A percentile compares a stretch with the other conserved stretches of the same genome.
These are phyloP conservation scores for Chrysoporthe puriensis DNA, from an alignment of 2,329 filamentous ascomycete genomes.

Conservation along the genomic window DNA sequence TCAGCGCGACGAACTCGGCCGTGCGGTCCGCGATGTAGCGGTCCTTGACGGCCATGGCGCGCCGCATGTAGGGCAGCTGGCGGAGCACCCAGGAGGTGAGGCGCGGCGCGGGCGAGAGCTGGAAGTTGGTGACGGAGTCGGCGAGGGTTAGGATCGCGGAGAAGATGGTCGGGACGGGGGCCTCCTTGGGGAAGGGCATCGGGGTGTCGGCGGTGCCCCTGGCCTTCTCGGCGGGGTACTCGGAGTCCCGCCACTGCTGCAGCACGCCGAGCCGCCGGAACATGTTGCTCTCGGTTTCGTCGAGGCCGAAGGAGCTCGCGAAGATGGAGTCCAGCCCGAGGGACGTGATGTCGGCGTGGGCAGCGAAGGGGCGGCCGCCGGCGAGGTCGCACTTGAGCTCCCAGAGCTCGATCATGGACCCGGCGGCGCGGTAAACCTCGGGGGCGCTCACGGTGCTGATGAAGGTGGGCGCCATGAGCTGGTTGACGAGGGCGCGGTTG, in stretches of 20 bases:
- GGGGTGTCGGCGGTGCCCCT: conserved; percentile 28
- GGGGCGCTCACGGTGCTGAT: conserved; percentile 13
- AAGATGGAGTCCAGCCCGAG: conserved; percentile 28
- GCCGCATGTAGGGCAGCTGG: conserved; percentile 36
- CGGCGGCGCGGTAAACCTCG: conserved; percentile 21
- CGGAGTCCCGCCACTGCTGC: conserved; percentile 20
- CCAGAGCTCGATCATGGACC: conserved; percentile 31
- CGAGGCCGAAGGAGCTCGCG: conserved; percentile 37
- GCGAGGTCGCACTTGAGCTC: conserved; percentile 28
- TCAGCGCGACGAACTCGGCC: conserved; percentile 31
- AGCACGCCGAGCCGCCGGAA: conserved; percentile 32
- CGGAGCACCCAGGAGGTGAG: conserved; percentile 37
- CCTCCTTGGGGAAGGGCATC: conserved; percentile 33
- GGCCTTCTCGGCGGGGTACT: background rate
- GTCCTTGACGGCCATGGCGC: conserved; percentile 37
- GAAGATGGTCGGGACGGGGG: conserved; percentile 32
- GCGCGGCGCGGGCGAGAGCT: conserved; percentile 36
- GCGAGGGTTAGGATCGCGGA: conserved; percentile 35
- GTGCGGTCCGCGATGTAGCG: conserved; percentile 35
- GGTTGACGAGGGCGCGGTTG: conserved; percentile 16
- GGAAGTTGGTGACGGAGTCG: conserved; percentile 36
- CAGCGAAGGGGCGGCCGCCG: conserved; percentile 28
- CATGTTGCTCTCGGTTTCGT: conserved; percentile 34
- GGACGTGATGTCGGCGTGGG: conserved; percentile 15
- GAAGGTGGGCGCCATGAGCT: conserved; percentile 23